Evolutionary conservation across 768 basidiomycete genomes (phyloP).

Genomic region (Collybia sordida): DNA sequence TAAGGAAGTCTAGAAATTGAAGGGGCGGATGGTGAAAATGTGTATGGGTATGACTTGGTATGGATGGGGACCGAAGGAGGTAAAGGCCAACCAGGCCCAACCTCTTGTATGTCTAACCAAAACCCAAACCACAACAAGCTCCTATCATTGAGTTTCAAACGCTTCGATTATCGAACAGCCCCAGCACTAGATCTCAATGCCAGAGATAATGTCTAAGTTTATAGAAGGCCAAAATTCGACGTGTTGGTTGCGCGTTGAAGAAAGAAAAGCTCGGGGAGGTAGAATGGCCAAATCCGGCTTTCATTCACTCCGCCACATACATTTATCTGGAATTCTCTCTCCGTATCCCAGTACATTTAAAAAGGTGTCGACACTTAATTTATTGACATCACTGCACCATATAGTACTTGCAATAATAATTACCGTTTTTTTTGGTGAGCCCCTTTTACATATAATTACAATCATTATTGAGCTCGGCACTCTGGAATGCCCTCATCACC

Average conservation of each 20-base stretch:
- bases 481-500: conserved; percentile 23
- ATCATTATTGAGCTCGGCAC: conserved; percentile 24
- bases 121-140: conserved; percentile 18
- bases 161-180: conserved; percentile 11
- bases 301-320: background rate
- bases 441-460: too few species aligned
- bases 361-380: too few species aligned
- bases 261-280: conserved; percentile 9
- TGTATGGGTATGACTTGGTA: conserved; percentile 6
- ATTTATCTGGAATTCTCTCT: background rate
- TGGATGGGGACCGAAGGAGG: conserved; percentile 11
- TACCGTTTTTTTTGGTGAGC: too few species aligned
- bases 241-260: conserved; percentile 14
- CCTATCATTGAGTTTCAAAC: conserved; percentile 19
- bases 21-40: conserved; percentile 1
- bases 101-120: conserved; percentile 17
- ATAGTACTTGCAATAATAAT: too few species aligned
- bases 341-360: conserved; percentile 5
- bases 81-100: conserved; percentile 12
- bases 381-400: too few species aligned
- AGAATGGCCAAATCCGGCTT: conserved; percentile 11
- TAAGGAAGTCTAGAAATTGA: conserved; percentile 5
- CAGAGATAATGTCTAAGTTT: conserved; percentile 9
- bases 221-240: conserved; percentile 11
- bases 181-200: conserved; percentile 12